These are phyloP conservation scores for Hippophae gyantsensis DNA, from an alignment of 306 rosid species.

Conservation along the genomic window DNA sequence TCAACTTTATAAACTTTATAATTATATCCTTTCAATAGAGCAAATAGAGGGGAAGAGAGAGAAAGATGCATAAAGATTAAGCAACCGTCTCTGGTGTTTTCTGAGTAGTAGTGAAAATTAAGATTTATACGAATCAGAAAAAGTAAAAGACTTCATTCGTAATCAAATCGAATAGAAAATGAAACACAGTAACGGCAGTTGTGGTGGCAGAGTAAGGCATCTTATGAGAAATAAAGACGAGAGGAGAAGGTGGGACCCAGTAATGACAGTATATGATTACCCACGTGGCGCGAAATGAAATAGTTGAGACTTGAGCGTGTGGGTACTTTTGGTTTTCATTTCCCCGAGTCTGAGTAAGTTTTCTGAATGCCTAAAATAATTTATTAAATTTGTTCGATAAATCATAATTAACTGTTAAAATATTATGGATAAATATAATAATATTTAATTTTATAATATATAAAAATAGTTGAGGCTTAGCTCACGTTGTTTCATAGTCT, in stretches of 20 bases:
- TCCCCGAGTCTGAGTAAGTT: too few relatives aligned
- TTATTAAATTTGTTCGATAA: background rate
- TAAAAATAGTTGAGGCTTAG: constrained; percentile 23
- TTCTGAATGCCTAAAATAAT: background rate
- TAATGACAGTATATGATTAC: background rate
- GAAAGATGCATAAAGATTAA: constrained; percentile 1
- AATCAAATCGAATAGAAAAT: constrained; percentile 4
- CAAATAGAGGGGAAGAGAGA: constrained; percentile 3
- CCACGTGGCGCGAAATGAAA: constrained; percentile 28
- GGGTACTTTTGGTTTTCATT: constrained; percentile 12
- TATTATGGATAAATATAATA: too few relatives aligned
- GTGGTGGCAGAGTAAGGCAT: constrained; percentile 14
- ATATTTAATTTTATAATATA: too few relatives aligned
- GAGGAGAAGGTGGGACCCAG: constrained; percentile 19
- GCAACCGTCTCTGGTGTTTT: constrained; percentile 18
- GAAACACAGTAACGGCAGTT: constrained; percentile 11
- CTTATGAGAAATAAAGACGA: background rate
- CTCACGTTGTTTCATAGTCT: constrained; percentile 22
- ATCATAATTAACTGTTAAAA: too few relatives aligned
- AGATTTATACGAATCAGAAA: background rate
- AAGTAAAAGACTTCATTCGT: background rate
- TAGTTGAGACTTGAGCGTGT: constrained; percentile 25
- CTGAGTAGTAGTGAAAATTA: background rate
- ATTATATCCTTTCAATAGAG: too few relatives aligned
- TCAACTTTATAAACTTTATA: background rate